A percentile compares a stretch with the other conserved stretches of the same genome.
Conservation (phyloP, 192 early-diverging fungal genomes). For the Coemansia sp. region DNA sequence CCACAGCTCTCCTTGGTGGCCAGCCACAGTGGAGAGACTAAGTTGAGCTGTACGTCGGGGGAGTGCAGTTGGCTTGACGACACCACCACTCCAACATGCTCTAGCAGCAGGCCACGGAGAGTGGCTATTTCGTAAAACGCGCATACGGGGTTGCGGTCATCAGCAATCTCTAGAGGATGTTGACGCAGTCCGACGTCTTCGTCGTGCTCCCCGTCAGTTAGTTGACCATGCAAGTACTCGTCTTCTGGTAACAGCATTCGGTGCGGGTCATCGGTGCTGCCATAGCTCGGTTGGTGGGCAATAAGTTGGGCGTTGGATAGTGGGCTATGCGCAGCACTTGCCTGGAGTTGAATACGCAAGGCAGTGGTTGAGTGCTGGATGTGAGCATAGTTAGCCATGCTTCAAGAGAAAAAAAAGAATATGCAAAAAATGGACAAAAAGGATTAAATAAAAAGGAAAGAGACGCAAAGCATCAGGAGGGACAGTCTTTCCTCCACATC, state of each 20-base stretch:
- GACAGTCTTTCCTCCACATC: slow-evolving; percentile 10
- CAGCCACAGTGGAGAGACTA: slow-evolving; percentile 45
- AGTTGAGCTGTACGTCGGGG: slow-evolving; percentile 50
- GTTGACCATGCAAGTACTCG: not conserved
- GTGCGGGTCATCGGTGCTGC: slow-evolving; percentile 6
- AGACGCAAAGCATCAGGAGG: not conserved
- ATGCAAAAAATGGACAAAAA: slow-evolving; percentile 1
- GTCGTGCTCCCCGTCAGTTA: not conserved
- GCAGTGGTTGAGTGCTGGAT: slow-evolving; percentile 20
- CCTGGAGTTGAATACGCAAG: slow-evolving; percentile 9
- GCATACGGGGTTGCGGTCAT: slow-evolving; percentile 43
- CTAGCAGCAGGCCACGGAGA: slow-evolving; percentile 35
- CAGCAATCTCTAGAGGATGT: slow-evolving; percentile 20
- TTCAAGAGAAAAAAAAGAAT: not conserved
- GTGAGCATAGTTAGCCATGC: slow-evolving; percentile 15
- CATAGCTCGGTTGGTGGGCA: not conserved
- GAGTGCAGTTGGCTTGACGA: slow-evolving; percentile 41
- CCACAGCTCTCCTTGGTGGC: slow-evolving; percentile 37
- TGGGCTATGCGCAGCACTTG: not conserved
- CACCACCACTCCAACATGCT: slow-evolving; percentile 45
- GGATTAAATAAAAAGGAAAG: not conserved
- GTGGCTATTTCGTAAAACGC: slow-evolving; percentile 43
- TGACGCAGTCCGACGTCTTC: not conserved
- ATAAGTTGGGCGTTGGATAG: not conserved
- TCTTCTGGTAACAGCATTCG: slow-evolving; percentile 2